Evolutionary conservation across 208 protist genomes (phyloP), one percentile per base, ranked within the genome.

Genomic region (Strigomonas oncopelti): DNA sequence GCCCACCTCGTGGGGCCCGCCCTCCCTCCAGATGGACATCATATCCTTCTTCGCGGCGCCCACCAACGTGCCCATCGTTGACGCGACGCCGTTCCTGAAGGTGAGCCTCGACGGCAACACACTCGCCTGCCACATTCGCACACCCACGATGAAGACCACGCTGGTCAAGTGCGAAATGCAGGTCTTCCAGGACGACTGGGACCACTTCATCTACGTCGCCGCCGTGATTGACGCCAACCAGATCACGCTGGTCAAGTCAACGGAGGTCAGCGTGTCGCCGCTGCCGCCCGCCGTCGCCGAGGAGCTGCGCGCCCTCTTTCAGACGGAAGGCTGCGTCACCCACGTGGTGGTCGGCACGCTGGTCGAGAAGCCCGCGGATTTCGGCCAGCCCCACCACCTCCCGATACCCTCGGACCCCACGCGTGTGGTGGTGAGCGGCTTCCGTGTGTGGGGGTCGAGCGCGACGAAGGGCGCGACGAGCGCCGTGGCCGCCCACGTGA

Each of bases 191-290:
- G 69, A 72, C 29, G 79, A 91, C 55, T 85, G 74, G 77, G 77
- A 87, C 64, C 67, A 57, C 58, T 87, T 79, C 69, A 71, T 84
- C 61, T 67, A 91, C 62, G 48, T 91, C 18, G 65, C 79, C 0
- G 71, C 83, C n/a, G 72, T 87, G 4, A 11, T 91, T 5, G 81
- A 91, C 22, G 60, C 57, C 16, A 67, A 66, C 24, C 53, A 51
- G 8, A 24, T 87, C 11, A 87, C 79, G 32, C 62, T 91, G 4
- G 62, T 72, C 53, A 91, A 87, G 73, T 77, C 67, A 14, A 67
- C 72, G 25, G 61, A 74, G 48, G 69, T 69, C 14, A 68, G 58
- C 42, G 76, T 72, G 46, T 52, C 53, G 9, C 25, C 57, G 14
- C 56, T 87, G 5, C 69, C 79, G 5, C 63, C 62, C 8, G 53